These are phyloP conservation scores for Gracilaria gracilis DNA, from an alignment of 23 red algal species.

Conservation along the genomic window DNA sequence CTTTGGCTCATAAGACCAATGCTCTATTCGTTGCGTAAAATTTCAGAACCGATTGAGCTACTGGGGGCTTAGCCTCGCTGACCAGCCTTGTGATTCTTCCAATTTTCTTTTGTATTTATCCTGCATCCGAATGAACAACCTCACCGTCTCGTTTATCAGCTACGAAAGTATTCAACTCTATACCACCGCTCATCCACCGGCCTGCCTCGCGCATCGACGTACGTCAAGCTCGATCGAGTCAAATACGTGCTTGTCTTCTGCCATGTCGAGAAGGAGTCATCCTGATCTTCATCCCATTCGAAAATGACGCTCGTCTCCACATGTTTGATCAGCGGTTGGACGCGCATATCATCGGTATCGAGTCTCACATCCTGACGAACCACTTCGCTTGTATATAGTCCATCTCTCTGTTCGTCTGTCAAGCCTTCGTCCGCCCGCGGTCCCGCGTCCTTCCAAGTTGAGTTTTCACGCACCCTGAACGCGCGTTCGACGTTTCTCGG, in stretches of 20 bases:
- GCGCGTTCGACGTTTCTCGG: neutral
- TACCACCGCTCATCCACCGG: conserved; percentile 62
- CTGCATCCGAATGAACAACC: neutral
- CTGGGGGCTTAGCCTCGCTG: conserved; percentile 55
- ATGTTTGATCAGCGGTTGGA: conserved; percentile 33
- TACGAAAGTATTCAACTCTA: conserved; percentile 22
- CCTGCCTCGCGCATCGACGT: conserved; percentile 47
- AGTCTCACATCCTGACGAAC: conserved; percentile 55
- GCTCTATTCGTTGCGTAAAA: conserved; percentile 51
- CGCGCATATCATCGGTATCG: conserved; percentile 29
- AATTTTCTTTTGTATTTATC: neutral
- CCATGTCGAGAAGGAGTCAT: conserved; percentile 38
- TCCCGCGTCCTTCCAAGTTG: neutral
- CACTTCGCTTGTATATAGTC: conserved; percentile 58
- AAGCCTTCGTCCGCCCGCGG: neutral
- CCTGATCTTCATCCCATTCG: neutral
- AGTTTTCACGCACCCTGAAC: conserved; percentile 1
- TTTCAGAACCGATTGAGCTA: conserved; percentile 74
- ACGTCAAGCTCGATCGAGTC: conserved; percentile 1
- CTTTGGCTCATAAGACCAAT: conserved; percentile 88
- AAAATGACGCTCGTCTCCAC: conserved; percentile 47
- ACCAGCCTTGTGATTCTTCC: neutral
- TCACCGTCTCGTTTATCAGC: neutral
- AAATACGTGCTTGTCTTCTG: conserved; percentile 59
- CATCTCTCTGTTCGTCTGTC: neutral